Base-by-base conservation (phyloP, 805 yeast genomes). In the Hanseniaspora nectarophila region DNA sequence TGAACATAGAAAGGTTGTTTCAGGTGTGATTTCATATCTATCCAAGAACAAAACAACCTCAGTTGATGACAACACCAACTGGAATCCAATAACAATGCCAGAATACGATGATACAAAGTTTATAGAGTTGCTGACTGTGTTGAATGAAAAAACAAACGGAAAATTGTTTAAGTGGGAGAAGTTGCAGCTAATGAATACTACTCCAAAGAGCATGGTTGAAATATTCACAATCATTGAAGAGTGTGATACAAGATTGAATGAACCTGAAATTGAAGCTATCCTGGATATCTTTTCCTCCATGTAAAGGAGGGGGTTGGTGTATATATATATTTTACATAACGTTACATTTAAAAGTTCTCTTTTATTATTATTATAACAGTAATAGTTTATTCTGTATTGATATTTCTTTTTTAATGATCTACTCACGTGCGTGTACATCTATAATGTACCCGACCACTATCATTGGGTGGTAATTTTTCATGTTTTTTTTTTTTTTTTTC, bases 221-320 rank as follows among this genome's bases (percentile, higher is more conserved):
- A 70, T 90, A 48, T 87, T 80, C 63, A 74, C 92, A 0, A 69
- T 90, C 28, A 79, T 90, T 1, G 98, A 90, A 62, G 97, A 92
- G 62, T 90, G 95, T 65, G 98, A 90, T 58, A 80, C 78, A 56
- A 72, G 98, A 59, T 82, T 88, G 59, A 67, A 70, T n/a, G 85
- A 84, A 54, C 82, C 77, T 1, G 73, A 80, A 55, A 73, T 85
- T 45, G 75, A 78, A 43, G 68, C 70, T 3, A 74, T 90, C 2
- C 56, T 90, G 29, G 75, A 68, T 5, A 72, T 80, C 47, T 71
- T 86, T 18, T 60, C 67, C n/a, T 71, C 71, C 37, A 68, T 74
- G 16, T 16, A 44, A 16, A 28, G 10, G n/a, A n/a, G n/a, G n/a
- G n/a, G n/a, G n/a, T n/a, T n/a, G n/a, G n/a, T n/a, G n/a, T n/a